Conservation (phyloP, 2,329 filamentous ascomycete genomes). For the Fusarium fracticaudum region DNA sequence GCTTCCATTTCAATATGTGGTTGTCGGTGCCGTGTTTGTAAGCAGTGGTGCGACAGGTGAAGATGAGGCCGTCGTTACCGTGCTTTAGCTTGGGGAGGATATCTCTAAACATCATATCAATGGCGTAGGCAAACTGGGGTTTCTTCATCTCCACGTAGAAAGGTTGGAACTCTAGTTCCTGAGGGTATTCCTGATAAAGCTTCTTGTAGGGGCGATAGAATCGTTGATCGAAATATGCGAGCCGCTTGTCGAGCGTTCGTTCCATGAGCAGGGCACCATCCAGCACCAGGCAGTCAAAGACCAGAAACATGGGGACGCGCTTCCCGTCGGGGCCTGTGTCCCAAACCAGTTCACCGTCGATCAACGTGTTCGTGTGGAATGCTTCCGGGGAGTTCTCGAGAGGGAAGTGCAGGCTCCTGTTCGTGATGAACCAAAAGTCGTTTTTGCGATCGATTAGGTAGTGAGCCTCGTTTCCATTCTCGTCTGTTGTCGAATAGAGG, state of each 20-base stretch:
- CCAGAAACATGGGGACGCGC: slow-evolving; percentile 81
- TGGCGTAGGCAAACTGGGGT: slow-evolving; percentile 88
- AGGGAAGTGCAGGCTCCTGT: slow-evolving; percentile 80
- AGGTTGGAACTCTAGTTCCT: slow-evolving; percentile 74
- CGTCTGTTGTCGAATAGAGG: slow-evolving; percentile 83
- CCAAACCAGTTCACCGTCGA: slow-evolving; percentile 93
- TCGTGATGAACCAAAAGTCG: slow-evolving; percentile 88
- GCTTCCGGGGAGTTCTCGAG: slow-evolving; percentile 68
- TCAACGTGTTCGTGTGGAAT: slow-evolving; percentile 82
- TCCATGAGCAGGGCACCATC: slow-evolving; percentile 80
- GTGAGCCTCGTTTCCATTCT: slow-evolving; percentile 72
- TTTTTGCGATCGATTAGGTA: slow-evolving; percentile 98
- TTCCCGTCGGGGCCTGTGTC: slow-evolving; percentile 77
- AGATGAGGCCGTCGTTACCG: slow-evolving; percentile 96
- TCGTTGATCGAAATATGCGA: slow-evolving; percentile 84
- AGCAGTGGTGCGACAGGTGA: slow-evolving; percentile 88
- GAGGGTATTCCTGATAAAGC: slow-evolving; percentile 71
- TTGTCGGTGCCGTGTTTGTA: slow-evolving; percentile 93
- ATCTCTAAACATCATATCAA: slow-evolving; percentile 91
- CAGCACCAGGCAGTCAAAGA: slow-evolving; percentile 91
- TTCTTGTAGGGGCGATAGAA: slow-evolving; percentile 77
- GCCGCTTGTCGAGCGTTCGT: slow-evolving; percentile 84
- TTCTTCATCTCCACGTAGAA: slow-evolving; percentile 89
- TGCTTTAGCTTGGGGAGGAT: slow-evolving; percentile 86
- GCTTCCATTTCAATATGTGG: slow-evolving; percentile 98